Percentiles rank a stretch among this genome's conserved stretches.
These are phyloP conservation scores for Cercospora zeina DNA, from an alignment of 2,329 filamentous ascomycete genomes.

Conservation along the genomic window DNA sequence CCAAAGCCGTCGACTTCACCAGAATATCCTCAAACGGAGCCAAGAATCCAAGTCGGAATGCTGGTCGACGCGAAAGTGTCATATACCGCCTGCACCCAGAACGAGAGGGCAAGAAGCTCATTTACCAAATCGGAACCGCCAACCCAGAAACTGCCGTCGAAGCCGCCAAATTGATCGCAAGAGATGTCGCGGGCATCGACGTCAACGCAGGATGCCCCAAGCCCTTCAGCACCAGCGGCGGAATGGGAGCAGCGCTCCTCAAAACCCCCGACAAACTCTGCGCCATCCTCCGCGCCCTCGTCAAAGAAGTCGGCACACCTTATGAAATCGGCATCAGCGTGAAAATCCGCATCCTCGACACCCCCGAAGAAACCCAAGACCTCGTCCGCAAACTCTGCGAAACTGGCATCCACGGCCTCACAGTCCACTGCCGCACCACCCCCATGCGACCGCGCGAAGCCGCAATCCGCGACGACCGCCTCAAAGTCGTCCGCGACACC, in stretches of 20 bases:
- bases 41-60: constrained; percentile 56
- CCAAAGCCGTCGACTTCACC: constrained; percentile 81
- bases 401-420: constrained; percentile 89
- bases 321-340: constrained; percentile 93
- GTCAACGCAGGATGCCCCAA: constrained; percentile 99
- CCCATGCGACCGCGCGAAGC: constrained; percentile 90
- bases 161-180: constrained; percentile 79
- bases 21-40: constrained; percentile 70
- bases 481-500: constrained; percentile 77
- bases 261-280: constrained; percentile 80
- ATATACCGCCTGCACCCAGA: constrained; percentile 83
- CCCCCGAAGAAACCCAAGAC: constrained; percentile 69
- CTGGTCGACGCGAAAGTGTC: constrained; percentile 60
- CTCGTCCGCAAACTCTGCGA: constrained; percentile 76
- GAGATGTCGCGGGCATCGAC: constrained; percentile 89
- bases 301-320: constrained; percentile 71
- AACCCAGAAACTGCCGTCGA: constrained; percentile 78
- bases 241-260: constrained; percentile 92
- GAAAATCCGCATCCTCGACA: constrained; percentile 88
- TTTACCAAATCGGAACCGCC: constrained; percentile 91
- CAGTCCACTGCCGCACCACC: constrained; percentile 92
- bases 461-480: constrained; percentile 72
- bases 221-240: constrained; percentile 87
- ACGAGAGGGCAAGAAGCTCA: constrained; percentile 70
- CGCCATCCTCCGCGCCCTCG: constrained; percentile 78